phyloP scores from a whole-genome alignment of 176 grass and related monocot genomes.

The Poa annua region DNA sequence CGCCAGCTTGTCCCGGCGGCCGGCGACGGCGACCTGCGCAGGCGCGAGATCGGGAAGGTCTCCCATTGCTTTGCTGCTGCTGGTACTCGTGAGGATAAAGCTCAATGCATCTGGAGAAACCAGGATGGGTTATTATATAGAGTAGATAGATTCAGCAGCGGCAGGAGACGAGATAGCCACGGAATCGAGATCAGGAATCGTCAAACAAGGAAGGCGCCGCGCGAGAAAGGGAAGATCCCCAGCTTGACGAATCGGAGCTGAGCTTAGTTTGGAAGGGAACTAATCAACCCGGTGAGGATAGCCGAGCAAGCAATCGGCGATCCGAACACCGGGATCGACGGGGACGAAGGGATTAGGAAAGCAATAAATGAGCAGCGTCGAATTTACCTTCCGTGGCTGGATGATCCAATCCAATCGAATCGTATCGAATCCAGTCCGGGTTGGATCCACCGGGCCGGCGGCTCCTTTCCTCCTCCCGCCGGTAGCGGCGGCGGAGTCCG shows the following conservation, averaged over 20 bases:
- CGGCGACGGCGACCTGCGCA: conserved; percentile 30
- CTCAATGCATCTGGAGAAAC: conserved; percentile 42
- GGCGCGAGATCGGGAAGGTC: conserved; percentile 50
- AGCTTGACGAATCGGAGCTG: conserved; percentile 14
- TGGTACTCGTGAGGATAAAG: background rate
- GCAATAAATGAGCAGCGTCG: conserved; percentile 40
- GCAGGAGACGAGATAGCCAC: background rate
- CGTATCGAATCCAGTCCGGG: too few relatives aligned
- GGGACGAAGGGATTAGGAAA: conserved; percentile 37
- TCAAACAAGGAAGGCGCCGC: conserved; percentile 10
- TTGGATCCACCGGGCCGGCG: too few relatives aligned
- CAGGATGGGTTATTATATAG: background rate
- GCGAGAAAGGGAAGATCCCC: conserved; percentile 28
- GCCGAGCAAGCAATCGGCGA: conserved; percentile 28
- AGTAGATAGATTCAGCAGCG: conserved; percentile 35
- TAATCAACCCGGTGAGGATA: conserved; percentile 25
- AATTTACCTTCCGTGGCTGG: conserved; percentile 36
- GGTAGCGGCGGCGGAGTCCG: background rate
- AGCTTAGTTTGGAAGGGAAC: conserved; percentile 35
- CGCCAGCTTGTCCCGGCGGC: conserved; percentile 45
- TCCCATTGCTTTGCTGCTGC: conserved; percentile 37
- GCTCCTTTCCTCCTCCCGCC: background rate
- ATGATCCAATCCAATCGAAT: background rate
- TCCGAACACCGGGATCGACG: conserved; percentile 37
- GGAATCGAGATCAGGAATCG: conserved; percentile 61